Conservation (phyloP, 768 basidiomycete species). For the Agaricus sinodeliciosus region DNA sequence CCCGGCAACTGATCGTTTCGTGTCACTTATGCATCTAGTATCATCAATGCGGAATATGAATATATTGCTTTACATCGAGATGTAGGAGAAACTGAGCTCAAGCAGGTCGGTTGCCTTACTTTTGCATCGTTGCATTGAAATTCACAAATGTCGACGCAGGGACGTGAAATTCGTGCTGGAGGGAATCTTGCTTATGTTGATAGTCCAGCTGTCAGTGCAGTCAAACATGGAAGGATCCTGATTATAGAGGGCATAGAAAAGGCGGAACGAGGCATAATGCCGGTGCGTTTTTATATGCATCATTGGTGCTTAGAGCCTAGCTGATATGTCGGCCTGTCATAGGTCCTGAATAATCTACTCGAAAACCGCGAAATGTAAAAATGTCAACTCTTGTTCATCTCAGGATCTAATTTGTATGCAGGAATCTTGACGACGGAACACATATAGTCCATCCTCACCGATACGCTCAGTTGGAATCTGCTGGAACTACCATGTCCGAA, state of each 20-base stretch:
- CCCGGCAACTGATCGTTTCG: not conserved
- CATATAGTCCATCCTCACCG: constrained; percentile 64
- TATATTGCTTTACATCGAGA: constrained; percentile 62
- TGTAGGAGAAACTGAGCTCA: constrained; percentile 67
- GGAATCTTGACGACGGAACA: constrained; percentile 65
- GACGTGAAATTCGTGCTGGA: constrained; percentile 54
- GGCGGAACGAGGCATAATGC: constrained; percentile 69
- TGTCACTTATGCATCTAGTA: constrained; percentile 19
- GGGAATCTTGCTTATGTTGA: constrained; percentile 64
- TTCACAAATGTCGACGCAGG: constrained; percentile 21
- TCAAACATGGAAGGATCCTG: constrained; percentile 56
- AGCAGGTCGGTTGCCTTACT: constrained; percentile 35
- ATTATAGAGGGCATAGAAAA: constrained; percentile 69
- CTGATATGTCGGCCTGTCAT: constrained; percentile 8
- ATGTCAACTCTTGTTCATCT: not conserved
- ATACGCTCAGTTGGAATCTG: constrained; percentile 40
- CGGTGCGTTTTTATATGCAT: constrained; percentile 31
- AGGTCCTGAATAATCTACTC: constrained; percentile 59
- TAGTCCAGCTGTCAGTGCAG: constrained; percentile 59
- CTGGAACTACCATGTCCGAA: constrained; percentile 21
- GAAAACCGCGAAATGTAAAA: constrained; percentile 66
- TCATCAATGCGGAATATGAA: constrained; percentile 65
- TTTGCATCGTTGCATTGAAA: not conserved
- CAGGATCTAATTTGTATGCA: constrained; percentile 15
- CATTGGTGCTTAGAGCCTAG: not conserved